phyloP scores from a whole-genome alignment of 1,284 basidiomycete species.

The Ceratobasidium sp. region DNA sequence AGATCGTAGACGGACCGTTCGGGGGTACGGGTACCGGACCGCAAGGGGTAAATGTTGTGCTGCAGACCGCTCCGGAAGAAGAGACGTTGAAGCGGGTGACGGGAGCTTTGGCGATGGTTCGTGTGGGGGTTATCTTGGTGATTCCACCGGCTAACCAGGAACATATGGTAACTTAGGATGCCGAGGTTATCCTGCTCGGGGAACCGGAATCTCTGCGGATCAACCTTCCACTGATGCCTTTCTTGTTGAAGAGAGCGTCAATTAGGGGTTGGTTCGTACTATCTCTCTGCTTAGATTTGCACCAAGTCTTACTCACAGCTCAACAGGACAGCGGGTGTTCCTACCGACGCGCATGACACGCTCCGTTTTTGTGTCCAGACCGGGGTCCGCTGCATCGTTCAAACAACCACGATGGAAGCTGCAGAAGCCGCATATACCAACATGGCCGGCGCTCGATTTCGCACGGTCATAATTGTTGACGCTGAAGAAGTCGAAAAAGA shows the following conservation, averaged over 20 bases:
- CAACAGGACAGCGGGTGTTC: conserved; percentile 35
- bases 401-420: conserved; percentile 1
- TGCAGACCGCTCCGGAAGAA: conserved; percentile 40
- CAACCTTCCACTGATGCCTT: conserved; percentile 38
- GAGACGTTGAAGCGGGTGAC: conserved; percentile 37
- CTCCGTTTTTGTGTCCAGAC: conserved; percentile 39
- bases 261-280: conserved; percentile 35
- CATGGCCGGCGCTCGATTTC: conserved; percentile 25
- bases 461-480: conserved; percentile 26
- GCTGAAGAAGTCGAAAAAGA: conserved; percentile 19
- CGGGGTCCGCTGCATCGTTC: conserved; percentile 23
- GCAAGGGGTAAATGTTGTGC: conserved; percentile 21
- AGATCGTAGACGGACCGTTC: conserved; percentile 23
- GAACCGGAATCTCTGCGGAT: conserved; percentile 37
- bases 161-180: conserved; percentile 14
- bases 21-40: conserved; percentile 17
- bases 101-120: conserved; percentile 32
- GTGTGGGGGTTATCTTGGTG: neutral
- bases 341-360: conserved; percentile 31
- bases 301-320: neutral
- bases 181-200: conserved; percentile 33
- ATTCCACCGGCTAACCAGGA: neutral
- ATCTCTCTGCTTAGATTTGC: neutral
- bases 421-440: conserved; percentile 34
- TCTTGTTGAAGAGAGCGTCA: conserved; percentile 35